phyloP scores from a whole-genome alignment of 768 basidiomycete species.

The Agaricus sinodeliciosus region DNA sequence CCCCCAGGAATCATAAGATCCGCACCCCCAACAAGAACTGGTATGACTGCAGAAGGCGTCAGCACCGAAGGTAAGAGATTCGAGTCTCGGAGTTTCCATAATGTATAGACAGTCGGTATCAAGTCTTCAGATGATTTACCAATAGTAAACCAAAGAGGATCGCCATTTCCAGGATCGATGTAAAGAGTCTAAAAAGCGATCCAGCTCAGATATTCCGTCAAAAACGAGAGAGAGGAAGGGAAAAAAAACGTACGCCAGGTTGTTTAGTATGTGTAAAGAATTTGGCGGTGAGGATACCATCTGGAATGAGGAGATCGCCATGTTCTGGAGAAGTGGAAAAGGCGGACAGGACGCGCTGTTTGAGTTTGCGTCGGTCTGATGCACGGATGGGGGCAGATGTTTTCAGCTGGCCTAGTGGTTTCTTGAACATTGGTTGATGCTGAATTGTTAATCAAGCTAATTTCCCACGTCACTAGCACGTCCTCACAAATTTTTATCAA shows the following conservation, averaged over 20 bases:
- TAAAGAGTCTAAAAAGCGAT: slow-evolving; percentile 46
- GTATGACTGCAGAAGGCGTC: slow-evolving; percentile 66
- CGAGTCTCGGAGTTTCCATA: slow-evolving; percentile 58
- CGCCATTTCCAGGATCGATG: slow-evolving; percentile 51
- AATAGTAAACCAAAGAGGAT: slow-evolving; percentile 70
- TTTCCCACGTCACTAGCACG: neutral
- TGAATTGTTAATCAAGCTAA: neutral
- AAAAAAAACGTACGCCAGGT: slow-evolving; percentile 49
- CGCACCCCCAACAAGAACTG: slow-evolving; percentile 68
- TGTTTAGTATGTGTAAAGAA: slow-evolving; percentile 60
- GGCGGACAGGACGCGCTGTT: slow-evolving; percentile 43
- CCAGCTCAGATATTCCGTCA: neutral
- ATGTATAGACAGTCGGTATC: slow-evolving; percentile 76
- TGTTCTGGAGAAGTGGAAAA: slow-evolving; percentile 49
- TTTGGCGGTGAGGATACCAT: slow-evolving; percentile 62
- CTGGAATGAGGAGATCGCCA: slow-evolving; percentile 67
- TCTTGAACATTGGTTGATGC: slow-evolving; percentile 67
- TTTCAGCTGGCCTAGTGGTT: slow-evolving; percentile 60
- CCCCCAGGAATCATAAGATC: slow-evolving; percentile 89
- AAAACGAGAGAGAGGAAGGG: neutral
- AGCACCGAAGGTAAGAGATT: slow-evolving; percentile 64
- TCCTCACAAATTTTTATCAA: no score
- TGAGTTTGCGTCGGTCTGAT: slow-evolving; percentile 70
- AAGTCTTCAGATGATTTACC: slow-evolving; percentile 64
- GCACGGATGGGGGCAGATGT: slow-evolving; percentile 70